A percentile compares a stretch with the other conserved stretches of the same genome.
Conservation (phyloP, 2,329 filamentous ascomycete genomes). For the Tolypocladium amazonense region DNA sequence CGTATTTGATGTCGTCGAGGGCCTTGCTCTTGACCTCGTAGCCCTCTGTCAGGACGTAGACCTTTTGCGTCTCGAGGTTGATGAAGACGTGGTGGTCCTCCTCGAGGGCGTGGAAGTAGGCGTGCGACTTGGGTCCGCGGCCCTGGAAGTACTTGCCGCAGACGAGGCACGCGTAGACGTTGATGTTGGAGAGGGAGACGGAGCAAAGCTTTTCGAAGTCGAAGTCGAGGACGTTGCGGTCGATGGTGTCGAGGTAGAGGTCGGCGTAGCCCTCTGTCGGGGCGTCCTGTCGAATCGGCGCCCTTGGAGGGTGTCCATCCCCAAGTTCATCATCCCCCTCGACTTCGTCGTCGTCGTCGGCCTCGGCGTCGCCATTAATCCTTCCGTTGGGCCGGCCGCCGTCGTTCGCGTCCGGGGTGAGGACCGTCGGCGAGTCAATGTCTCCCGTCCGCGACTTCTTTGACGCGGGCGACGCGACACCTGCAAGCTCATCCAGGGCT, state of each 20-base stretch:
- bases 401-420: background rate
- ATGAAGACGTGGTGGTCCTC: constrained; percentile 95
- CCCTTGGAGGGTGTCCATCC: constrained; percentile 24
- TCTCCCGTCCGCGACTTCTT: constrained; percentile 47
- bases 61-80: constrained; percentile 88
- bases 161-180: constrained; percentile 94
- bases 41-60: constrained; percentile 87
- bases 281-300: constrained; percentile 58
- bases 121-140: constrained; percentile 84
- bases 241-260: constrained; percentile 94
- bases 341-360: constrained; percentile 10
- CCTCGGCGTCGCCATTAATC: constrained; percentile 12
- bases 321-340: constrained; percentile 28
- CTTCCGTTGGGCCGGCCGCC: background rate
- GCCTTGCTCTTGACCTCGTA: constrained; percentile 95
- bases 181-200: constrained; percentile 92
- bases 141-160: constrained; percentile 98
- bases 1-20: constrained; percentile 95
- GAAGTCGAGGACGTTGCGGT: constrained; percentile 87
- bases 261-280: constrained; percentile 86
- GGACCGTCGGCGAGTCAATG: constrained; percentile 22
- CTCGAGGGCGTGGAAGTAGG: constrained; percentile 95
- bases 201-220: constrained; percentile 99
- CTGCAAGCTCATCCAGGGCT: constrained; percentile 45
- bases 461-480: constrained; percentile 44